A percentile compares a stretch with the other conserved stretches of the same genome.
Conservation (phyloP, 78 protist genomes). For the Speleostelium caveatum region DNA sequence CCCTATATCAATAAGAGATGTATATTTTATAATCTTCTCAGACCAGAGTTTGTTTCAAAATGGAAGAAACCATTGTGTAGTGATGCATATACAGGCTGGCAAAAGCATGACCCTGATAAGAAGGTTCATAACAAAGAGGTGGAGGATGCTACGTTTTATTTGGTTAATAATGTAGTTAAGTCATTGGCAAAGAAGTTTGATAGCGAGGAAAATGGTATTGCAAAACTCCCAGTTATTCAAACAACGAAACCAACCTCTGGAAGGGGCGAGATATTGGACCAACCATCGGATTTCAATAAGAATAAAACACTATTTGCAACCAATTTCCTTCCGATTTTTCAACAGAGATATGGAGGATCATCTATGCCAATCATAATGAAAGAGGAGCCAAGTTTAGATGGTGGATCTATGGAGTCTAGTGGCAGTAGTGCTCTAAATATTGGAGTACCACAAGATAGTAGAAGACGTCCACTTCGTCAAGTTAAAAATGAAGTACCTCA, state of each 20-base stretch:
- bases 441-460: background rate
- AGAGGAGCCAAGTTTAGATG: background rate
- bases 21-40: slow-evolving; percentile 70
- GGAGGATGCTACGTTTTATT: slow-evolving; percentile 48
- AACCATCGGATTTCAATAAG: slow-evolving; percentile 58
- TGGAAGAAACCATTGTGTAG: slow-evolving; percentile 76
- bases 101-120: slow-evolving; percentile 40
- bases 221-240: background rate
- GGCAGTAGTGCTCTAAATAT: background rate
- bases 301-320: slow-evolving; percentile 45
- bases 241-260: background rate
- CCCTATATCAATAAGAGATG: slow-evolving; percentile 51
- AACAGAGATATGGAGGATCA: slow-evolving; percentile 51
- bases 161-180: background rate
- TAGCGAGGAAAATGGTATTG: background rate
- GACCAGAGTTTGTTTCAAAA: slow-evolving; percentile 81
- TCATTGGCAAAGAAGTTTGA: slow-evolving; percentile 45
- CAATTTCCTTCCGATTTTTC: slow-evolving; percentile 52
- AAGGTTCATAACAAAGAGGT: slow-evolving; percentile 49
- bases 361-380: background rate
- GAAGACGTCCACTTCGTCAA: slow-evolving; percentile 13
- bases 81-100: slow-evolving; percentile 79
- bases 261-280: background rate
- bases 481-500: slow-evolving; percentile 68
- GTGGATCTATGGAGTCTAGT: background rate